These are phyloP conservation scores for Wallacemonas collosoma DNA, from an alignment of 208 protist species.

Conservation along the genomic window DNA sequence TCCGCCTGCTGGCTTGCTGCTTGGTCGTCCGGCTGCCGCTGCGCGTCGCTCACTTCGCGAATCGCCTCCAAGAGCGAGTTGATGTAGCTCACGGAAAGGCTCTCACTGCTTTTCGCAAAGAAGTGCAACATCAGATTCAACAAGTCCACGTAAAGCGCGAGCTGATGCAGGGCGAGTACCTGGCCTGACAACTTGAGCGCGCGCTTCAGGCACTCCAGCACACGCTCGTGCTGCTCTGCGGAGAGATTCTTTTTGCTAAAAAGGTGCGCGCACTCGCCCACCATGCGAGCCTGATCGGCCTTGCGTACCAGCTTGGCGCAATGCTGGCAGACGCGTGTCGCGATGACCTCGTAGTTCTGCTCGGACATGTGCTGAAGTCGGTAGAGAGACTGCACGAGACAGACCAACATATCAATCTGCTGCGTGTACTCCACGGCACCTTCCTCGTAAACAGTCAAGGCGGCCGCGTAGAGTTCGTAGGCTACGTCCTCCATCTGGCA, in stretches of 20 bases:
- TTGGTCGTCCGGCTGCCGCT: slow-evolving; percentile 12
- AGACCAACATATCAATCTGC: slow-evolving; percentile 82
- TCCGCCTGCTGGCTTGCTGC: background rate
- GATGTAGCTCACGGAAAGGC: slow-evolving; percentile 55
- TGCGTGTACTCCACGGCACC: slow-evolving; percentile 77
- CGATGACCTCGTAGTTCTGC: slow-evolving; percentile 94
- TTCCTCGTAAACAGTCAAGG: slow-evolving; percentile 95
- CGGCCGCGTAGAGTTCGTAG: slow-evolving; percentile 92
- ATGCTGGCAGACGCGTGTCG: slow-evolving; percentile 90
- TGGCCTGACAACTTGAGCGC: slow-evolving; percentile 92
- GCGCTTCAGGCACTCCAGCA: slow-evolving; percentile 93
- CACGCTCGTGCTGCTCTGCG: slow-evolving; percentile 66
- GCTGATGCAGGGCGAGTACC: slow-evolving; percentile 66
- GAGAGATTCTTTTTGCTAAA: slow-evolving; percentile 83
- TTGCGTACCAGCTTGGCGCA: slow-evolving; percentile 91
- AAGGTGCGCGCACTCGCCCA: slow-evolving; percentile 83
- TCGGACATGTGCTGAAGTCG: slow-evolving; percentile 51
- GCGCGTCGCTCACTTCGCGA: slow-evolving; percentile 43
- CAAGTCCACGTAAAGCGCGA: slow-evolving; percentile 95
- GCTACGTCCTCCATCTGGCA: slow-evolving; percentile 75
- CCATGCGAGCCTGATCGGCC: slow-evolving; percentile 88
- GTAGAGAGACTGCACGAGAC: slow-evolving; percentile 73
- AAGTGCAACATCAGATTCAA: slow-evolving; percentile 95
- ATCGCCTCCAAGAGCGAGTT: slow-evolving; percentile 60
- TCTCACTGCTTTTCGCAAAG: slow-evolving; percentile 67